Conservation (phyloP, 768 basidiomycete genomes). For the Serendipita indica region DNA sequence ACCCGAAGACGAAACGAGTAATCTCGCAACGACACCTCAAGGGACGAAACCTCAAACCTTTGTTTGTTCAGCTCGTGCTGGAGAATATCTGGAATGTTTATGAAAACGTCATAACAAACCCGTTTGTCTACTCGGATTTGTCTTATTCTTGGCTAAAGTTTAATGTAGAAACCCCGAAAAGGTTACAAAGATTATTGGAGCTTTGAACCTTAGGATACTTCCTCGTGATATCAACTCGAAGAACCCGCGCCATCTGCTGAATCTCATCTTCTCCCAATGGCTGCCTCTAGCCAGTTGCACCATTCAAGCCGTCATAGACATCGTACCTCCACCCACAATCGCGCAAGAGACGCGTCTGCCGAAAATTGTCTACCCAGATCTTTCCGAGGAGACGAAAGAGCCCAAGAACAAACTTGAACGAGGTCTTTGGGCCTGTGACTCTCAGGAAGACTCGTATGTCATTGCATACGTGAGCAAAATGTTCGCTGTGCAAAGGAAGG, state of each 20-base stretch:
- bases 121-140: conserved; percentile 41
- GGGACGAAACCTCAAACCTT: conserved; percentile 76
- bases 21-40: conserved; percentile 81
- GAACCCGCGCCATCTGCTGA: conserved; percentile 70
- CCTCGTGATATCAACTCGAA: conserved; percentile 86
- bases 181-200: conserved; percentile 69
- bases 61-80: conserved; percentile 93
- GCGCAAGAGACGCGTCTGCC: conserved; percentile 79
- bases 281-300: conserved; percentile 83
- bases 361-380: conserved; percentile 78
- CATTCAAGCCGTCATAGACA: conserved; percentile 82
- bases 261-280: conserved; percentile 89
- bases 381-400: conserved; percentile 39
- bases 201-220: conserved; percentile 67
- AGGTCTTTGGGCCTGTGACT: conserved; percentile 62
- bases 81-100: conserved; percentile 98
- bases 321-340: conserved; percentile 74
- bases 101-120: conserved; percentile 73
- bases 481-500: conserved; percentile 75
- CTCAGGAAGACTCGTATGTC: conserved; percentile 39
- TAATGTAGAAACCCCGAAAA: conserved; percentile 68
- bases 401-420: conserved; percentile 72
- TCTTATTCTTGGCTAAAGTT: background rate
- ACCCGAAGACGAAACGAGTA: conserved; percentile 88
- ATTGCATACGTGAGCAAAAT: conserved; percentile 95